Base-by-base conservation (phyloP, 192 early-diverging fungal genomes). In the Geranomyces variabilis region DNA sequence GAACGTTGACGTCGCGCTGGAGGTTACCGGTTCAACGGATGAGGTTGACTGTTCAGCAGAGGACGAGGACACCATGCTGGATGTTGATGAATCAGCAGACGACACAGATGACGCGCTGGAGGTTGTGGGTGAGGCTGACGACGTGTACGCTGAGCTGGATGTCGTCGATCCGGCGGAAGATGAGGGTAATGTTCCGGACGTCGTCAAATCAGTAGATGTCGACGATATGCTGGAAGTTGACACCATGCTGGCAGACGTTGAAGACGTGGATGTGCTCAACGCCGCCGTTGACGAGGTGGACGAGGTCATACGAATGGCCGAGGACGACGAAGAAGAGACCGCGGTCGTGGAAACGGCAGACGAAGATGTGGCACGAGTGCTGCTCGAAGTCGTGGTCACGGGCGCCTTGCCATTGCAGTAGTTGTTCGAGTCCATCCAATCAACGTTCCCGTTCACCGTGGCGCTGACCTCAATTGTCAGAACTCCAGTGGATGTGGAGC, bases 361-460 rank as follows among this genome's bases (percentile, higher is more conserved):
- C 4, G 51, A 55, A 15, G 51, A 24, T n/a, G 51, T 60, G 2
- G 58, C 58, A 60, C 19, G 19, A 3, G 51, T 24, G 21, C 21
- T 24, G 14, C 21, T 24, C 15, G 51, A 55, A 3, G 51, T 30
- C 29, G 31, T 60, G 31, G 31, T 34, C 3, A 7, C 29, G 29
- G 22, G 17, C 8, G 58, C 17, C 15, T 30, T 36, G 4, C 63
- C 19, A 7, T 65, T 65, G 46, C 63, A 65, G 29, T 41, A 17
- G 29, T 48, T 31, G 29, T 46, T 65, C 44, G 63, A n/a, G 44
- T 47, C 36, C 36, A 65, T 43, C 43, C 21, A 48, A 9, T 65
- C 63, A 15, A 65, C 29, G 6, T 17, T n/a, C 6, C 63, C 63
- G 8, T 10, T 28, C 7, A 65, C 63, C 10, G 63, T 45, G 5